phyloP scores from a whole-genome alignment of 2,329 filamentous ascomycete genomes.

The Penicillium sp. region DNA sequence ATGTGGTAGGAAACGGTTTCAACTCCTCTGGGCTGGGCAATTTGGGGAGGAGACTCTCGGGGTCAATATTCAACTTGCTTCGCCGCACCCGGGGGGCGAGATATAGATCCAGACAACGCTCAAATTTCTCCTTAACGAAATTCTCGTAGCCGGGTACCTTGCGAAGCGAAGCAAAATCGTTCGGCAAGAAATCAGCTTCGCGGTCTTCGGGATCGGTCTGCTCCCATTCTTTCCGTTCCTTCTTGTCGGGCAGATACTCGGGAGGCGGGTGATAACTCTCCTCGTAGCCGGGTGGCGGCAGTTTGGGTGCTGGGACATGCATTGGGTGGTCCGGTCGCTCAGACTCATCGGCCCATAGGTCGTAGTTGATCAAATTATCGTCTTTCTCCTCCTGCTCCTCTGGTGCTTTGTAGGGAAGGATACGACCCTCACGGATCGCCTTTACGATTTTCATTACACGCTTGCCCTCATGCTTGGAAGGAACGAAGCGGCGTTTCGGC shows the following conservation, averaged over 20 bases:
- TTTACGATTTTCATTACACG: constrained; percentile 95
- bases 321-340: constrained; percentile 77
- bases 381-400: constrained; percentile 68
- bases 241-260: constrained; percentile 83
- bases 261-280: constrained; percentile 93
- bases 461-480: constrained; percentile 95
- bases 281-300: constrained; percentile 87
- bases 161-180: constrained; percentile 73
- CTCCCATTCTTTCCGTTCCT: constrained; percentile 81
- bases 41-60: constrained; percentile 84
- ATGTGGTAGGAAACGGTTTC: constrained; percentile 87
- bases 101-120: constrained; percentile 91
- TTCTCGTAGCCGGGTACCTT: constrained; percentile 86
- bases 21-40: constrained; percentile 88
- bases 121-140: constrained; percentile 93
- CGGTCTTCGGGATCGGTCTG: constrained; percentile 81
- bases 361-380: constrained; percentile 67
- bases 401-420: constrained; percentile 78
- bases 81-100: constrained; percentile 85
- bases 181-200: constrained; percentile 80
- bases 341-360: constrained; percentile 92
- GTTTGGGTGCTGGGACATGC: constrained; percentile 91
- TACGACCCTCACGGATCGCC: constrained; percentile 88
- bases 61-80: constrained; percentile 95
- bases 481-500: constrained; percentile 89